Base-by-base conservation (phyloP, 116 monocot species). In the Papilionanthe hybrid region DNA sequence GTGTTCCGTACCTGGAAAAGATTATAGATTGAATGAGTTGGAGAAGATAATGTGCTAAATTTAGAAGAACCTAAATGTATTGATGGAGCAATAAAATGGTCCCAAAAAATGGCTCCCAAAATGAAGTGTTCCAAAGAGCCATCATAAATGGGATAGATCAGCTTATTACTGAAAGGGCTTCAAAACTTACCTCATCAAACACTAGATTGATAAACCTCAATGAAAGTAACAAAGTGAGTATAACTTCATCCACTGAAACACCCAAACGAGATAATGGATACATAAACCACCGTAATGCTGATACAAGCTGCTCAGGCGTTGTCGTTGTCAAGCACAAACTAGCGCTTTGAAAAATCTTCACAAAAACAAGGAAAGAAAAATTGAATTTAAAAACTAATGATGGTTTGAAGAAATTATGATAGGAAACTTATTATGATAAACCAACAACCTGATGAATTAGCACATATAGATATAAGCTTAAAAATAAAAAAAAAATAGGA, bases 161-260 rank as follows among this genome's bases (percentile, higher is more conserved):
- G 12, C 69, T 69, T 69, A 32, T 69, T 37, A 32, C 30, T 1
- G 7, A 75, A 75, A 75, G 13, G 68, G 55, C n/a, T 19, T 76
- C 43, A 55, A 44, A 48, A 83, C 88, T 92, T 84, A 78, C 98
- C 93, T 98, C 98, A 85, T 98, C 94, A 83, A 98, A 94, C 18
- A 94, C 94, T 18, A 98, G 83, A 91, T 85, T 98, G 83, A 98
- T 94, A 87, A 98, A 98, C 81, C 98, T 91, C 84, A 98, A 78
- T 19, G 98, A 98, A 69, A 98, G 98, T 60, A 98, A 87, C 5
- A 98, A 84, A 66, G 98, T 98, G 48, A 98, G 88, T 78, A 90
- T 90, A 77, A 94, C 92, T 87, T 98, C 98, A 81, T 93, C 58
- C 37, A 98, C 89, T 25, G 98, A 94, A 78, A 87, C 98, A 49